Evolutionary conservation across 805 yeast genomes (phyloP), one percentile per base, ranked within the genome.

Genomic region (Dipodascus albidus): DNA sequence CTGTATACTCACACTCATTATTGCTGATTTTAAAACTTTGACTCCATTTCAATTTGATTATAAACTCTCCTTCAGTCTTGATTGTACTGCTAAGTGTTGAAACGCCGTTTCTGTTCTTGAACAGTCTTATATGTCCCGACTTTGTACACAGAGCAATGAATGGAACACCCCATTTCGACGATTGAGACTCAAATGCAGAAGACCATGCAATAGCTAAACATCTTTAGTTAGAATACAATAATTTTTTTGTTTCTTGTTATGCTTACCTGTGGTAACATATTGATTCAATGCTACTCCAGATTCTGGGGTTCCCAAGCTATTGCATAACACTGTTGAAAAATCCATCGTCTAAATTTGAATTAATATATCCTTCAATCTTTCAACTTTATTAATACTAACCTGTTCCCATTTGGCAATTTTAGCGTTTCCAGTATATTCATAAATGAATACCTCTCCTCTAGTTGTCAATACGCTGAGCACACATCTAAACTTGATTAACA

Each of bases 91-190:
- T 50, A 6, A 53, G 41, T 44, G 27, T 42, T 15, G 50, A 22
- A 9, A 56, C 33, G 6, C 44, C 20, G 2, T 24, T 41, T 2
- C 21, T 23, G 2, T 23, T 47, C 17, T 49, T 49, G 24, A 50
- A 23, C 42, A 50, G 52, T 42, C 57, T 57, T 19, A 57, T 33
- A 4, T 50, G 23, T 8, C 63, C 63, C 11, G 55, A 22, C 47
- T 60, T 62, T 3, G 54, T 23, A n/a, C 62, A 61, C 17, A 60
- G 41, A n/a, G 59, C 55, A 11, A 59, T 23, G 42, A 54, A 58
- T 2, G 57, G 35, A 19, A 56, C 48, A 9, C 63, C 63, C 63
- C 63, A 60, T 19, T 50, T 52, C 8, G 53, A 47, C 14, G 41
- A 51, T 3, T 31, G n/a, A 17, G 52, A 20, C 1, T 38, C 24